Conservation (phyloP, 257 asterid genomes). For the Paulownia fortunei region DNA sequence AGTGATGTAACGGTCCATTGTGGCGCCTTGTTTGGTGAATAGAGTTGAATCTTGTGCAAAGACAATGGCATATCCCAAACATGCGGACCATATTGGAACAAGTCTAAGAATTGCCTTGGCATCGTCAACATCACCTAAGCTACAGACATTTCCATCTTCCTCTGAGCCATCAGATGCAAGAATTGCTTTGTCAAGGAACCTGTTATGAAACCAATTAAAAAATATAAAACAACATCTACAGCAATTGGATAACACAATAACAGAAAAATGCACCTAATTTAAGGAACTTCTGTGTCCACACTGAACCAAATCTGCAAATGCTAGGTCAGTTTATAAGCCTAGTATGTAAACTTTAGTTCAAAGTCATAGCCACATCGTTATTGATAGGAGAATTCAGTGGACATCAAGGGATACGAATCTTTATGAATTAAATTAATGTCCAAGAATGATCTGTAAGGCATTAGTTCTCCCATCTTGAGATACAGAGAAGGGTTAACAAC, state of each 20-base stretch:
- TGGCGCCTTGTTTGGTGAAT: slow-evolving; percentile 56
- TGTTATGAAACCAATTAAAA: slow-evolving; percentile 13
- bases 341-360: background rate
- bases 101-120: slow-evolving; percentile 45
- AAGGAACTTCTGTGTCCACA: no score
- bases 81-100: slow-evolving; percentile 54
- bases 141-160: slow-evolving; percentile 23
- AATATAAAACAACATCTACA: background rate
- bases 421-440: background rate
- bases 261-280: no score
- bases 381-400: background rate
- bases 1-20: slow-evolving; percentile 49
- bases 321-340: no score
- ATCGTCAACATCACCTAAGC: slow-evolving; percentile 35
- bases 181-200: slow-evolving; percentile 52
- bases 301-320: no score
- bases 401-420: background rate
- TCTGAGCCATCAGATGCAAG: slow-evolving; percentile 22
- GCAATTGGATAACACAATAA: no score
- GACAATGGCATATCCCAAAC: slow-evolving; percentile 49
- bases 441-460: background rate
- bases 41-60: slow-evolving; percentile 50
- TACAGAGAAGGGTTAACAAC: background rate
- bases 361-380: background rate
- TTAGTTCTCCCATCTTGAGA: background rate